A percentile compares a stretch with the other conserved stretches of the same genome.
Evolutionary conservation across 129 eudicot species (phyloP).

Genomic region (Chrysanthemum makinoi): DNA sequence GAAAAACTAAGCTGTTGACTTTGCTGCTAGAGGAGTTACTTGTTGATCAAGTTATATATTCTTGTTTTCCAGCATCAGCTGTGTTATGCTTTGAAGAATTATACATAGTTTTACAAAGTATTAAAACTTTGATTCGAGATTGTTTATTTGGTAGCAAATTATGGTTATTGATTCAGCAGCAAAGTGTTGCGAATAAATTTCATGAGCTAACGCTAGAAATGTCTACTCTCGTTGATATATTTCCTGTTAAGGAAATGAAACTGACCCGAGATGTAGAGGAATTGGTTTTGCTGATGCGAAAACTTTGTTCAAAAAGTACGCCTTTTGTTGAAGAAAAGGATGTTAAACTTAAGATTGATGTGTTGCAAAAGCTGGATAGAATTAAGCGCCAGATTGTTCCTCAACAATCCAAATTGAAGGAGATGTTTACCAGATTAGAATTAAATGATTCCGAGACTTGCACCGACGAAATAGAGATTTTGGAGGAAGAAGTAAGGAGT

Average conservation of each 20-base stretch:
- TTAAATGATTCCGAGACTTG: slow-evolving; percentile 60
- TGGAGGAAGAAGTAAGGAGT: slow-evolving; percentile 72
- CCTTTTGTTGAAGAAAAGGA: slow-evolving; percentile 42
- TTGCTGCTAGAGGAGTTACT: slow-evolving; percentile 61
- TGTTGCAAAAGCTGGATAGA: slow-evolving; percentile 44
- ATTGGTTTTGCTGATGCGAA: slow-evolving; percentile 45
- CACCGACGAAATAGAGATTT: slow-evolving; percentile 59
- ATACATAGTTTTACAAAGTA: slow-evolving; percentile 63
- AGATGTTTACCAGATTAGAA: slow-evolving; percentile 44
- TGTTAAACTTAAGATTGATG: slow-evolving; percentile 36
- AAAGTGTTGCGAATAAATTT: slow-evolving; percentile 46
- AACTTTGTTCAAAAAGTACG: slow-evolving; percentile 50
- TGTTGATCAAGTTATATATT: slow-evolving; percentile 18
- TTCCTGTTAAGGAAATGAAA: slow-evolving; percentile 54
- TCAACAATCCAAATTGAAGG: slow-evolving; percentile 43
- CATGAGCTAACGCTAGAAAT: slow-evolving; percentile 65
- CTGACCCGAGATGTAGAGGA: slow-evolving; percentile 63
- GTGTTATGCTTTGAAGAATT: slow-evolving; percentile 75
- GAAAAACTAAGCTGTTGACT: slow-evolving; percentile 55
- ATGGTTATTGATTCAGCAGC: slow-evolving; percentile 70
- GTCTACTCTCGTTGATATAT: slow-evolving; percentile 76
- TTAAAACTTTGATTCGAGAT: slow-evolving; percentile 59
- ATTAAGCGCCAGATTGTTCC: slow-evolving; percentile 78
- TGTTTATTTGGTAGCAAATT: slow-evolving; percentile 58
- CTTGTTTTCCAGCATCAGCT: slow-evolving; percentile 59